Conservation (phyloP, 805 yeast species). For the Teunomyces barrocoloradensis region DNA sequence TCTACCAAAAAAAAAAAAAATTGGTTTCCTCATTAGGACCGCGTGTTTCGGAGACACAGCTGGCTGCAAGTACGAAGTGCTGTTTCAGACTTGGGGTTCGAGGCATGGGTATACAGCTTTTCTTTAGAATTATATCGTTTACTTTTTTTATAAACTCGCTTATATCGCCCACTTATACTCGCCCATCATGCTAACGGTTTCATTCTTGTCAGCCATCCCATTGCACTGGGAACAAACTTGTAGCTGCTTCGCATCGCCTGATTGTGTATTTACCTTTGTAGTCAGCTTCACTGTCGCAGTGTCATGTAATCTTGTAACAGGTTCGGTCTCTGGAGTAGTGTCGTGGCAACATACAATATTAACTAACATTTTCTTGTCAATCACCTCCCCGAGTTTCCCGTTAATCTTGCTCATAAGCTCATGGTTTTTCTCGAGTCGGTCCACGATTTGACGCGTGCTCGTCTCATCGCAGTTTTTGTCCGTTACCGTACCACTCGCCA, state of each 20-base stretch:
- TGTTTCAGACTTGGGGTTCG: neutral
- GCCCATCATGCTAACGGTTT: constrained; percentile 28
- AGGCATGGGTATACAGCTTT: neutral
- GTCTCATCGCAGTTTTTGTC: neutral
- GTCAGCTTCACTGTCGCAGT: neutral
- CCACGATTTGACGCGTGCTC: neutral
- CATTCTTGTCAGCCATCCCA: constrained; percentile 1
- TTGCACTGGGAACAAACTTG: constrained; percentile 1
- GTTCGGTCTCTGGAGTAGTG: neutral
- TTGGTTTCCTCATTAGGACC: neutral
- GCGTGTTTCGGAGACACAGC: neutral
- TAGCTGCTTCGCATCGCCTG: neutral
- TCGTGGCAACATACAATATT: neutral
- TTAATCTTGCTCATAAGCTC: neutral
- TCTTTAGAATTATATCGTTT: neutral
- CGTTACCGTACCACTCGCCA: neutral
- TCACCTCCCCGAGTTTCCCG: neutral
- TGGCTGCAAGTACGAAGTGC: neutral
- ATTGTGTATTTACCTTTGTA: neutral
- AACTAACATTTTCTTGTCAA: neutral
- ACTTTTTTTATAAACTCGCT: neutral
- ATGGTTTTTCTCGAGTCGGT: neutral
- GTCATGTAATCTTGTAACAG: neutral
- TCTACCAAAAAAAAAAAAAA: neutral
- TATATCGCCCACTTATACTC: constrained; percentile 28